phyloP scores from a whole-genome alignment of 73 alveolate species.

The Symbiodinium pilosum region DNA sequence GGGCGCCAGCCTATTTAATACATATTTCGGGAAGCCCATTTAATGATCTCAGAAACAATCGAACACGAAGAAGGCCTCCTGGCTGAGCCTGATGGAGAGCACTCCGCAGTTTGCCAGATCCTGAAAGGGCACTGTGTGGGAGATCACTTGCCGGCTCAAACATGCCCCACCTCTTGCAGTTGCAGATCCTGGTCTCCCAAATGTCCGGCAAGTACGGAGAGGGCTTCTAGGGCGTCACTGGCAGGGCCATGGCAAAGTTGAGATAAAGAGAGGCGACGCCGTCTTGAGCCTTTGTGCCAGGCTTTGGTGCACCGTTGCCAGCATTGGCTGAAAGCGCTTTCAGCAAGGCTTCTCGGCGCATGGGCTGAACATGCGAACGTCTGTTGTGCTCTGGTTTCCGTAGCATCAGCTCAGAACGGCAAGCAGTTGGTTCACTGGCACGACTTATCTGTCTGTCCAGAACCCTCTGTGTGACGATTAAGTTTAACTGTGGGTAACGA shows the following conservation, averaged over 20 bases:
- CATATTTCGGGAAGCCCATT: not conserved
- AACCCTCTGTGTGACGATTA: no score
- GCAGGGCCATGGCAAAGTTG: no score
- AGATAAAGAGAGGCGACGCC: no score
- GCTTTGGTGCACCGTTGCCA: constrained; percentile 48
- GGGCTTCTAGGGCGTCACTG: constrained; percentile 82
- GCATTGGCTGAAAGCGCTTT: constrained; percentile 18
- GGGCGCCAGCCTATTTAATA: no score
- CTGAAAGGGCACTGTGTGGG: not conserved
- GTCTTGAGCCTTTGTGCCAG: constrained; percentile 29
- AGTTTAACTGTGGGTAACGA: not conserved
- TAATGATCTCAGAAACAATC: not conserved
- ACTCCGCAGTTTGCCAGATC: constrained; percentile 77
- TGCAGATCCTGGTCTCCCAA: constrained; percentile 34
- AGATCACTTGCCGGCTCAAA: no score
- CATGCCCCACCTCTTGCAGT: constrained; percentile 37
- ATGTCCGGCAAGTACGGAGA: constrained; percentile 63
- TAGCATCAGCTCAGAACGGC: no score
- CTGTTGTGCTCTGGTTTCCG: no score
- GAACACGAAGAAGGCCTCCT: not conserved
- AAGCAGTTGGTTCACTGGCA: no score
- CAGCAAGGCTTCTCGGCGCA: not conserved
- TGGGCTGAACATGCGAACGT: no score
- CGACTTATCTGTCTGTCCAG: no score
- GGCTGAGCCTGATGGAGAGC: constrained; percentile 19